A percentile compares a stretch with the other conserved stretches of the same genome.
These are phyloP conservation scores for Porodaedalea pini DNA, from an alignment of 1,284 basidiomycete species.

Conservation along the genomic window DNA sequence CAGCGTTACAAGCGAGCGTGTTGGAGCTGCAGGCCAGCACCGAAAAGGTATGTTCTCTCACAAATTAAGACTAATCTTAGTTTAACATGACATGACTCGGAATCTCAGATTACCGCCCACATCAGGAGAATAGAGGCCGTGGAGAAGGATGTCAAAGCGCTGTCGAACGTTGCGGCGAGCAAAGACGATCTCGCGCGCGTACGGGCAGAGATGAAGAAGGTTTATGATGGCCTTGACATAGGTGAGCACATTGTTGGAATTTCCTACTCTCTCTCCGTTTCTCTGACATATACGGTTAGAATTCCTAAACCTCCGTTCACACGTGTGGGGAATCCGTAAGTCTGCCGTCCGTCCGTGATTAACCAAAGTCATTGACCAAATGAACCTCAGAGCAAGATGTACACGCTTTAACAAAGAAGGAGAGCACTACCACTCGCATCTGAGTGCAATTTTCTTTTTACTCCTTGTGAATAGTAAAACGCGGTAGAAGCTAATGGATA, in stretches of 20 bases:
- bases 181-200: slow-evolving; percentile 79
- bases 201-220: slow-evolving; percentile 79
- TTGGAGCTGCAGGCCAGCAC: slow-evolving; percentile 84
- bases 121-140: slow-evolving; percentile 82
- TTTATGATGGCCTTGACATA: slow-evolving; percentile 76
- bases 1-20: slow-evolving; percentile 79
- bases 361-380: slow-evolving; percentile 20
- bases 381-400: slow-evolving; percentile 67
- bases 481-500: too few relatives aligned
- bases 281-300: slow-evolving; percentile 39
- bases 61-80: background rate
- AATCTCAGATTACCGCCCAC: slow-evolving; percentile 72
- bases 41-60: slow-evolving; percentile 55
- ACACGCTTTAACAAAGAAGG: slow-evolving; percentile 68
- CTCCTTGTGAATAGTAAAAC: background rate
- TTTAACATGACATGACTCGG: background rate
- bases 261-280: background rate
- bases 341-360: slow-evolving; percentile 24
- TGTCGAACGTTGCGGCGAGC: slow-evolving; percentile 60
- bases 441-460: slow-evolving; percentile 21
- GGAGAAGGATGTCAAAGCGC: slow-evolving; percentile 81
- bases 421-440: slow-evolving; percentile 54
- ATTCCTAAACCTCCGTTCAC: slow-evolving; percentile 70
- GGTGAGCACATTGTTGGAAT: slow-evolving; percentile 42
- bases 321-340: slow-evolving; percentile 83